Conservation (phyloP, 2,329 filamentous ascomycete genomes). For the Amauroascus niger region DNA sequence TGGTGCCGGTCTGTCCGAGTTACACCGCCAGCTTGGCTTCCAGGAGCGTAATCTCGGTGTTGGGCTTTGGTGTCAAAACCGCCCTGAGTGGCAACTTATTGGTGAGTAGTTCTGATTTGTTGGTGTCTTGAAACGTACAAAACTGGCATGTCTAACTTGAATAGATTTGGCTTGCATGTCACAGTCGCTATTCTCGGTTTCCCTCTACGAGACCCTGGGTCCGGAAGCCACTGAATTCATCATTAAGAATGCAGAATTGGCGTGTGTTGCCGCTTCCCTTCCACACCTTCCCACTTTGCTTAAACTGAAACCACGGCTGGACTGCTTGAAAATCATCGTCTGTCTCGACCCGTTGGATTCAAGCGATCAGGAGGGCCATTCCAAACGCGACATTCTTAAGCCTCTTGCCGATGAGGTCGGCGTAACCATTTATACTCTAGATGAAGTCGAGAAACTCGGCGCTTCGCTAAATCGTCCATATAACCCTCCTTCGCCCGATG, state of each 20-base stretch:
- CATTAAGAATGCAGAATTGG: slow-evolving; percentile 75
- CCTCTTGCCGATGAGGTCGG: slow-evolving; percentile 64
- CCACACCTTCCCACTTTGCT: slow-evolving; percentile 72
- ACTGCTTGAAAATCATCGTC: slow-evolving; percentile 76
- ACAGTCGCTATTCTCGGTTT: slow-evolving; percentile 80
- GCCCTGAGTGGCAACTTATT: slow-evolving; percentile 79
- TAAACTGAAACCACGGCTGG: slow-evolving; percentile 67
- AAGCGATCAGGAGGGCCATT: slow-evolving; percentile 65
- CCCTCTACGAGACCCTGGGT: slow-evolving; percentile 91
- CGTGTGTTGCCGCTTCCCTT: slow-evolving; percentile 66
- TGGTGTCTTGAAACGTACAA: neutral
- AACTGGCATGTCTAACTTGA: neutral
- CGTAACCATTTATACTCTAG: slow-evolving; percentile 67
- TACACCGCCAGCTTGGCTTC: slow-evolving; percentile 65
- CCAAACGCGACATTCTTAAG: slow-evolving; percentile 70
- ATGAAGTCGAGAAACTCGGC: slow-evolving; percentile 73
- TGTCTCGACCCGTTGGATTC: slow-evolving; percentile 73
- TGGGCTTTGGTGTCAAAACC: slow-evolving; percentile 78
- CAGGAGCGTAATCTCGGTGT: slow-evolving; percentile 59
- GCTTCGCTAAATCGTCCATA: slow-evolving; percentile 58
- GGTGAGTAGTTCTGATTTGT: slow-evolving; percentile 39
- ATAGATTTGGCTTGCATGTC: slow-evolving; percentile 76
- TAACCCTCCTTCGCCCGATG: slow-evolving; percentile 61
- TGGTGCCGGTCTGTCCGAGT: slow-evolving; percentile 72
- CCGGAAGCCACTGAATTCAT: slow-evolving; percentile 90